Percentiles rank a stretch among this genome's conserved stretches.
Evolutionary conservation across 75 land plant species (phyloP).

Genomic region (Gnetum montanum): DNA sequence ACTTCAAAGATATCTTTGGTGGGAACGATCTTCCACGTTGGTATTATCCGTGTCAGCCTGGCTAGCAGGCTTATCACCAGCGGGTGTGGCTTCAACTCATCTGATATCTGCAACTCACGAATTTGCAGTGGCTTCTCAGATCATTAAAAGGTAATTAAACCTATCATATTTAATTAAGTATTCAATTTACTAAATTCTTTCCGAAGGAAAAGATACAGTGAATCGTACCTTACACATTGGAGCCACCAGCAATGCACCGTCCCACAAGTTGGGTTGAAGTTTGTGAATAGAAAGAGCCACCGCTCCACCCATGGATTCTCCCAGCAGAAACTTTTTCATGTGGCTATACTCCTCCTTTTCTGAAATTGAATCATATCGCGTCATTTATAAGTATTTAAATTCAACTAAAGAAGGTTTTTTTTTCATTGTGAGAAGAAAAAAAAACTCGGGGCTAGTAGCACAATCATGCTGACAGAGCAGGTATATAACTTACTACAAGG

Average conservation of each 20-base stretch:
- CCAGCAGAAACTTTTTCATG: slow-evolving; percentile 15
- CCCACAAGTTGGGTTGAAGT: slow-evolving; percentile 8
- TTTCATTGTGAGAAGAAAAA: no score
- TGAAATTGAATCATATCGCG: no score
- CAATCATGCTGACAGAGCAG: no score
- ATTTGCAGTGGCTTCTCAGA: no score
- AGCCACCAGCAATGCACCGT: slow-evolving; percentile 16
- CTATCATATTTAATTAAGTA: not conserved
- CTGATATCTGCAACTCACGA: slow-evolving; percentile 80
- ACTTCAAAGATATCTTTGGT: slow-evolving; percentile 27
- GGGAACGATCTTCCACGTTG: slow-evolving; percentile 59
- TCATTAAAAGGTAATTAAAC: not conserved
- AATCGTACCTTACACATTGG: slow-evolving; percentile 26
- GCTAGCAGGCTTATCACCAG: slow-evolving; percentile 21
- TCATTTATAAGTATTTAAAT: no score
- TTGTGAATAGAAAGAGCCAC: slow-evolving; percentile 15
- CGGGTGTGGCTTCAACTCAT: slow-evolving; percentile 54
- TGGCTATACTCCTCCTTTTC: slow-evolving; percentile 9
- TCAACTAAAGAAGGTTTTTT: no score
- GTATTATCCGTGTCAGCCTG: slow-evolving; percentile 24
- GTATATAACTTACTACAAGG: no score
- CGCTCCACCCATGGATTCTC: slow-evolving; percentile 27
- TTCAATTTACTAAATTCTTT: not conserved
- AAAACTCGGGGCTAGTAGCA: no score
- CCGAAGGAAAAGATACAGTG: not conserved